phyloP scores from a whole-genome alignment of 2,329 filamentous ascomycete species.

The Exophiala oligosperma region DNA sequence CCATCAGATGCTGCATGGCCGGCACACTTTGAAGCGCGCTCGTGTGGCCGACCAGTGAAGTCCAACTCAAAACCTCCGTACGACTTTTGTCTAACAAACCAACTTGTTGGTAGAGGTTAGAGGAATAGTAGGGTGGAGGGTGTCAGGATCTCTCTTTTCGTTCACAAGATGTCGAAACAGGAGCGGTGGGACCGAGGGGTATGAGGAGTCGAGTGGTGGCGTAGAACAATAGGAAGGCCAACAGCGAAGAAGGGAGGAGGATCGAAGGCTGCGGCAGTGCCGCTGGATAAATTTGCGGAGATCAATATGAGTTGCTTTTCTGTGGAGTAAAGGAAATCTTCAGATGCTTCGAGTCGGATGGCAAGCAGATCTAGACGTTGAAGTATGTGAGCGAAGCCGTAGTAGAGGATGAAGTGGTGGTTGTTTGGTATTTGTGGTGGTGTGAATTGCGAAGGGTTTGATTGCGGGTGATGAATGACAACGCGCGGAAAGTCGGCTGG shows the following conservation, averaged over 20 bases:
- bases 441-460: conserved; percentile 10
- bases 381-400: background rate
- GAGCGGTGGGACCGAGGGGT: background rate
- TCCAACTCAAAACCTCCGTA: background rate
- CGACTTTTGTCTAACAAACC: background rate
- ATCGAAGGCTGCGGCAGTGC: background rate
- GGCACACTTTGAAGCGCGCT: conserved; percentile 19
- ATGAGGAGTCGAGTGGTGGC: background rate
- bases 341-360: background rate
- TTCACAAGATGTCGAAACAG: too few species aligned
- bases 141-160: too few species aligned
- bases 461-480: conserved; percentile 14
- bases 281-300: background rate
- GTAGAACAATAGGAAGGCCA: background rate
- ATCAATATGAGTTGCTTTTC: background rate
- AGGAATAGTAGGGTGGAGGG: too few species aligned
- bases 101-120: background rate
- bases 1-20: conserved; percentile 26
- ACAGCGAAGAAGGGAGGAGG: background rate
- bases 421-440: background rate
- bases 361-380: background rate
- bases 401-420: background rate
- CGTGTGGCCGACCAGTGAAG: conserved; percentile 10
- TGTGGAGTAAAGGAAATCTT: background rate
- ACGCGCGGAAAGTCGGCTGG: conserved; percentile 20